Conservation (phyloP, 495 filamentous ascomycete genomes). For the Podospora appendiculata region DNA sequence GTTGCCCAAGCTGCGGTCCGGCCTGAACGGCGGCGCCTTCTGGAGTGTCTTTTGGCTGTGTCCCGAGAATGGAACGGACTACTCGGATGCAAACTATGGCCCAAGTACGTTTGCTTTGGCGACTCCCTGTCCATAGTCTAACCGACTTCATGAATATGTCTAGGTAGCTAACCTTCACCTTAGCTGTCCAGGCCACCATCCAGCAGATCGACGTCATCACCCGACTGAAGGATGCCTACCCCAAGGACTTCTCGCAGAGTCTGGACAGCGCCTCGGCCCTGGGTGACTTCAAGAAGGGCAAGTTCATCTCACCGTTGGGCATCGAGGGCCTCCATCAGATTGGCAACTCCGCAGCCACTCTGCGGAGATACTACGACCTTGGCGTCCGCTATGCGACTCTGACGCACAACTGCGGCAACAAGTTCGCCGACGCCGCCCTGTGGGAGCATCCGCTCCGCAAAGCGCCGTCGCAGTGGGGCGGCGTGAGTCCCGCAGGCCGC, state of each 20-base stretch:
- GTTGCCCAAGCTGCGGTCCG: conserved; percentile 53
- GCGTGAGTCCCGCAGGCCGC: conserved; percentile 62
- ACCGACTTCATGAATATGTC: too few relatives aligned
- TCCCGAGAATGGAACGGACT: conserved; percentile 62
- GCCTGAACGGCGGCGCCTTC: conserved; percentile 67
- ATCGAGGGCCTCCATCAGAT: conserved; percentile 96
- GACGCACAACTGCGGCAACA: conserved; percentile 91
- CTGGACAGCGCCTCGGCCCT: conserved; percentile 51
- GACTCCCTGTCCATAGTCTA: too few relatives aligned
- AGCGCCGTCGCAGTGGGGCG: conserved; percentile 48
- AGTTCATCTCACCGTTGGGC: conserved; percentile 59
- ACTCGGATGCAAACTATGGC: conserved; percentile 48
- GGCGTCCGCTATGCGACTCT: conserved; percentile 90
- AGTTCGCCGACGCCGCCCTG: conserved; percentile 78
- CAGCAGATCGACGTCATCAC: conserved; percentile 78
- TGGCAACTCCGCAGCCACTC: conserved; percentile 71
- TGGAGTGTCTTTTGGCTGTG: conserved; percentile 86
- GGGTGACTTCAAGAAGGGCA: conserved; percentile 48
- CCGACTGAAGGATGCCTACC: conserved; percentile 61
- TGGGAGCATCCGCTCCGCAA: conserved; percentile 34
- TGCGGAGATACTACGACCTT: conserved; percentile 64
- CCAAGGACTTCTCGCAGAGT: conserved; percentile 55
- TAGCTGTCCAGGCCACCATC: conserved; percentile 58
- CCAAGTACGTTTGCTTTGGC: conserved; percentile 43
- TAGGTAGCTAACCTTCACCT: not conserved